Evolutionary conservation across 2,329 filamentous ascomycete genomes (phyloP).

Genomic region (Paracamarosporium sp.): DNA sequence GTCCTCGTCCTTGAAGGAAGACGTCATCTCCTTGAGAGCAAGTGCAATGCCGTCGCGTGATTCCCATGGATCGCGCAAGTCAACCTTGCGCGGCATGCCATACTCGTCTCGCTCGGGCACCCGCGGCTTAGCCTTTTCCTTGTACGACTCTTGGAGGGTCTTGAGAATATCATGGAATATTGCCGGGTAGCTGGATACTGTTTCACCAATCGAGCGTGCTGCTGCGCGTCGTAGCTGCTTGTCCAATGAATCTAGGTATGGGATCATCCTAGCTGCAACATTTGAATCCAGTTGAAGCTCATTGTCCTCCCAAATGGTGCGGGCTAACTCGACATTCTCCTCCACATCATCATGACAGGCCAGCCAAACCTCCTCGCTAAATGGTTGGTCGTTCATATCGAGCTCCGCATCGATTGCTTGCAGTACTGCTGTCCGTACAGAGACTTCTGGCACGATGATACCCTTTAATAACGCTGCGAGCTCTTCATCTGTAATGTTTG

Average conservation of each 20-base stretch:
- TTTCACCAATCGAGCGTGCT: conserved; percentile 79
- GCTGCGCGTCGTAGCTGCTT: conserved; percentile 83
- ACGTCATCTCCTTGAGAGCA: conserved; percentile 82
- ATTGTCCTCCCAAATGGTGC: conserved; percentile 95
- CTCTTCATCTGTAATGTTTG: conserved; percentile 77
- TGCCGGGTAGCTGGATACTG: conserved; percentile 66
- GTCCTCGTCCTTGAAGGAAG: conserved; percentile 70
- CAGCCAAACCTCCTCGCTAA: conserved; percentile 91
- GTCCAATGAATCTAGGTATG: conserved; percentile 82
- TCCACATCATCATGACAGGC: conserved; percentile 88
- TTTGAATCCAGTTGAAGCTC: conserved; percentile 73
- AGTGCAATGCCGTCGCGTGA: conserved; percentile 86
- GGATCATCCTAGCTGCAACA: conserved; percentile 71
- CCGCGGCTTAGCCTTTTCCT: conserved; percentile 80
- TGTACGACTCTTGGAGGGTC: conserved; percentile 74
- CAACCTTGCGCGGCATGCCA: conserved; percentile 90
- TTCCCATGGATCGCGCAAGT: conserved; percentile 90
- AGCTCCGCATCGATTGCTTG: conserved; percentile 92
- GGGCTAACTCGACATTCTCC: conserved; percentile 83
- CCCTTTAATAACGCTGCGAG: conserved; percentile 79
- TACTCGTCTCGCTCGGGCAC: conserved; percentile 88
- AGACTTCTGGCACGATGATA: conserved; percentile 76
- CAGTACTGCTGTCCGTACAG: conserved; percentile 82
- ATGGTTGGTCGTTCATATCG: conserved; percentile 85
- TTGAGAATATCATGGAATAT: conserved; percentile 69